These are phyloP conservation scores for Barnettozyma pratensis DNA, from an alignment of 805 yeast species.

Conservation along the genomic window DNA sequence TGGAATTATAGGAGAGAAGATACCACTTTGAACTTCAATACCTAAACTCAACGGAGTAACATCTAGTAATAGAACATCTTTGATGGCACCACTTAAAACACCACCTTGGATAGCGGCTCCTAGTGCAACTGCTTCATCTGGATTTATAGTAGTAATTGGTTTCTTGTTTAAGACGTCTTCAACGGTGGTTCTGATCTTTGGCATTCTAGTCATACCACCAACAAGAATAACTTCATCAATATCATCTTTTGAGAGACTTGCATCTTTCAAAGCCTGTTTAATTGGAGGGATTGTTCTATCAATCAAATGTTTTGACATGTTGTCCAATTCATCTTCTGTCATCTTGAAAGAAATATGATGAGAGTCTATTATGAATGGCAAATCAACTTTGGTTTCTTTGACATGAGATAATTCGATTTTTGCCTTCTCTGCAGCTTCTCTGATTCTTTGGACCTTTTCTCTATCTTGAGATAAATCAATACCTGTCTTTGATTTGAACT, in stretches of 20 bases:
- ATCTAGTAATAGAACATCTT: conserved; percentile 71
- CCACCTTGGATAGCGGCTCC: conserved; percentile 94
- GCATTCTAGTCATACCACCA: conserved; percentile 93
- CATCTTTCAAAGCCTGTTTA: conserved; percentile 68
- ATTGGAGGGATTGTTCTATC: conserved; percentile 69
- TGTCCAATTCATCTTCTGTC: conserved; percentile 65
- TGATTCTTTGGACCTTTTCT: conserved; percentile 62
- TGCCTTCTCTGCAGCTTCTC: conserved; percentile 72
- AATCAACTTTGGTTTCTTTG: conserved; percentile 51
- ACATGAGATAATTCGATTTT: conserved; percentile 73
- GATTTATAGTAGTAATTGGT: conserved; percentile 72
- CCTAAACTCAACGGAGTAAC: conserved; percentile 82
- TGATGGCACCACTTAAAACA: conserved; percentile 75
- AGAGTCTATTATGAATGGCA: conserved; percentile 64
- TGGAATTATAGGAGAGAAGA: conserved; percentile 72
- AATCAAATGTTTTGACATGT: conserved; percentile 60
- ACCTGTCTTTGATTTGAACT: conserved; percentile 46
- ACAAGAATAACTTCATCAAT: conserved; percentile 73
- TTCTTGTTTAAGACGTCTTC: conserved; percentile 51
- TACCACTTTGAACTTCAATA: conserved; percentile 81
- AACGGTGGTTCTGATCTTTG: conserved; percentile 63
- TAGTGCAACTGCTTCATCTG: conserved; percentile 90
- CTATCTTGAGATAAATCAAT: conserved; percentile 48
- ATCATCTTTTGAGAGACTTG: conserved; percentile 57
- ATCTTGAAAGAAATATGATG: conserved; percentile 55